Evolutionary conservation across 2,329 filamentous ascomycete species (phyloP), one percentile per base, ranked within the genome.

Genomic region (Hypoxylon sp.): DNA sequence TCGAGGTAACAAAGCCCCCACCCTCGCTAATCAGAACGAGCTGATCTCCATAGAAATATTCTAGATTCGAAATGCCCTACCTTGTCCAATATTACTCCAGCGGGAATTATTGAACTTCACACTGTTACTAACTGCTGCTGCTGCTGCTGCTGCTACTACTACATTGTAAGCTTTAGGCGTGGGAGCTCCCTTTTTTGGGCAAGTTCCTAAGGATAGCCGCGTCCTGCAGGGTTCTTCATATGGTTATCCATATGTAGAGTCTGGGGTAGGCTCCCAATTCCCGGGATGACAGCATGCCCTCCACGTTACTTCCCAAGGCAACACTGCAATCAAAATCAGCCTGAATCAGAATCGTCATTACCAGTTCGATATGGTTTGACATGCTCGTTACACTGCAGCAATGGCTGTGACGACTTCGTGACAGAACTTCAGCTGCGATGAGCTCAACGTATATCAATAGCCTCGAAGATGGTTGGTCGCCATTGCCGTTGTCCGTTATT

Each of bases 211-310:
- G 57, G 43, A 55, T 66, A 59, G 13, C 63, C 51, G 36, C 41
- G 48, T 21, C 36, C 38, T 69, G 56, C 57, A 69, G 55, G 60
- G 46, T 52, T 69, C 38, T 34, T 60, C 14, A 59, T 64, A 52
- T 70, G 57, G 65, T 36, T 41, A 52, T 23, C 60, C 52, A 63
- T 57, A 64, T 56, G 45, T 32, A 62, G 50, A 65, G 63, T 67
- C 68, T 63, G 68, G 68, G 68, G 68, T 67, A 69, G 52, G 32
- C 65, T 67, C 56, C 68, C 68, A 65, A 64, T 53, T 66, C 48
- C 68, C 68, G 63, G 68, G 68, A 46, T 65, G 67, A 46, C 60
- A 61, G 41, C 52, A 62, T 62, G 60, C 10, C 32, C 48, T 59
- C 56, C 67, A 69, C 63, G 66, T 67, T 64, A 50, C 60, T 64